These are phyloP conservation scores for Starmerella stellata DNA, from an alignment of 805 yeast species.

Conservation along the genomic window DNA sequence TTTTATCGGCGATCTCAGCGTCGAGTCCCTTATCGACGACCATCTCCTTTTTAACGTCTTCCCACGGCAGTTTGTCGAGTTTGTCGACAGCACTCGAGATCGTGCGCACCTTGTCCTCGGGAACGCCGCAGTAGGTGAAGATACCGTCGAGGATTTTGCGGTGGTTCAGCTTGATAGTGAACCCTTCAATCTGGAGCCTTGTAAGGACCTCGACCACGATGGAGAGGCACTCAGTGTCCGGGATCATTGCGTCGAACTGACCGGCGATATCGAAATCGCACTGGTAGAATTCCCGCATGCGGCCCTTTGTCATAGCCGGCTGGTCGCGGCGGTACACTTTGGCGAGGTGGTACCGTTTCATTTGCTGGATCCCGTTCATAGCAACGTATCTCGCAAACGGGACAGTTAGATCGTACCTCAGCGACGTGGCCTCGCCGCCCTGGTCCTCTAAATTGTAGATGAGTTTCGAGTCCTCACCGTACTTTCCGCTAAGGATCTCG, in stretches of 20 bases:
- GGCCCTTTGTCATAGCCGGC: slow-evolving; percentile 99
- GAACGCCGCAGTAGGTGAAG: slow-evolving; percentile 86
- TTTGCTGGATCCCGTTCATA: slow-evolving; percentile 73
- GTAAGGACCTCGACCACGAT: slow-evolving; percentile 71
- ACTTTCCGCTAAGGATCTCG: slow-evolving; percentile 89
- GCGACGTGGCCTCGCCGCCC: slow-evolving; percentile 92
- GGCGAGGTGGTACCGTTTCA: slow-evolving; percentile 92
- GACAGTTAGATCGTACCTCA: slow-evolving; percentile 92
- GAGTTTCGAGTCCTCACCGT: slow-evolving; percentile 95
- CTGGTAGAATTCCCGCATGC: slow-evolving; percentile 99
- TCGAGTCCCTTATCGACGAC: slow-evolving; percentile 75
- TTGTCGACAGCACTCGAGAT: slow-evolving; percentile 93
- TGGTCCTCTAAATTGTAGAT: slow-evolving; percentile 94
- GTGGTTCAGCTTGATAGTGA: slow-evolving; percentile 84
- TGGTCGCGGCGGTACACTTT: slow-evolving; percentile 98
- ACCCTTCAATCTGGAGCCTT: slow-evolving; percentile 67
- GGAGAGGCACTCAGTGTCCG: slow-evolving; percentile 79
- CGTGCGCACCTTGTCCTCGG: slow-evolving; percentile 81
- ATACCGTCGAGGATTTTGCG: slow-evolving; percentile 92
- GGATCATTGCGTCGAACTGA: slow-evolving; percentile 77
- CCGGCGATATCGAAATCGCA: slow-evolving; percentile 98
- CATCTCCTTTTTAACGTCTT: slow-evolving; percentile 80
- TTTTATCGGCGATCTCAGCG: slow-evolving; percentile 79
- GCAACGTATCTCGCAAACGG: slow-evolving; percentile 97
- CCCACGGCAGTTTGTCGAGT: slow-evolving; percentile 92